Evolutionary conservation across 1,139 yeast species (phyloP), one percentile per base, ranked within the genome.

Genomic region (Yamadazyma buinensis): DNA sequence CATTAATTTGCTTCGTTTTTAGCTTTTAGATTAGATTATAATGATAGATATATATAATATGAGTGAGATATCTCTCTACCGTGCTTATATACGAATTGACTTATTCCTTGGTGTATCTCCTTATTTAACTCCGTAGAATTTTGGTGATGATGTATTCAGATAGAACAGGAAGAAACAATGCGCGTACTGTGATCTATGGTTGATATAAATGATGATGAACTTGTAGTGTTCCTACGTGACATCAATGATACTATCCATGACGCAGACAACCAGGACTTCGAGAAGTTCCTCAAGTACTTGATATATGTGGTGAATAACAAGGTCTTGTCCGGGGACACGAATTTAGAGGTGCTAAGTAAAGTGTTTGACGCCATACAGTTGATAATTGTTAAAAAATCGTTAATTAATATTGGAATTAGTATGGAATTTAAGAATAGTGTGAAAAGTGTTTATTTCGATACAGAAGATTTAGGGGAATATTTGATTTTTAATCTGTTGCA

Each of bases 261-360:
- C 29, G 62, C 61, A 37, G 65, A 61, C 26, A 42, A 46, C 21
- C 54, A 66, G 6, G 70, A 68, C 45, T 67, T 65, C 45, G 59
- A 58, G 39, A 62, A 61, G 40, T 46, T 67, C 33, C 41, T 56
- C 18, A 47, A 67, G 12, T 65, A 62, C 36, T 48, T 68, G 22
- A 54, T 44, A 15, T 41, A 44, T 28, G 36, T 49, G 19, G 27
- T 51, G n/a, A 43, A 47, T 26, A 26, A 39, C 22, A 36, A 36
- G 24, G 26, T 36, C 12, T 24, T 23, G 15, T 10, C 28, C 3
- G 34, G 38, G 40, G 56, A 22, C 41, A 55, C 7, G 40, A 47
- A 27, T 12, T 28, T 28, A 18, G n/a, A n/a, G n/a, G n/a, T n/a
- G n/a, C 22, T 35, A 10, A 26, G 26, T 15, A 42, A 56, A 11